phyloP scores from a whole-genome alignment of 352 stramenopile genomes.

The Phytopythium vexans region DNA sequence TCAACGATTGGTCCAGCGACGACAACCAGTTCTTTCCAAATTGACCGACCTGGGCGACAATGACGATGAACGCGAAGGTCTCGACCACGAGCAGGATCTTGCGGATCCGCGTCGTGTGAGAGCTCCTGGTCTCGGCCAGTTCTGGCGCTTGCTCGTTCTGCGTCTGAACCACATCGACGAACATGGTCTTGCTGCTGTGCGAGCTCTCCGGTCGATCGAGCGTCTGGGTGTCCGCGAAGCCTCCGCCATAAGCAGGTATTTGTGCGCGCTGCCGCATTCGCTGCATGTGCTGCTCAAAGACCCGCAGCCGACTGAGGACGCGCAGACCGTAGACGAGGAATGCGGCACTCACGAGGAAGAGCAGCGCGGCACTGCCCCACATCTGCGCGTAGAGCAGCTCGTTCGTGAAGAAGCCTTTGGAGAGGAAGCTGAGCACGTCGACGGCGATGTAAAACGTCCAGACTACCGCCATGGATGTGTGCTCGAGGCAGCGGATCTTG shows the following conservation, averaged over 20 bases:
- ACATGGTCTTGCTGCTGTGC: no score
- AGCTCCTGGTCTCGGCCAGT: not conserved
- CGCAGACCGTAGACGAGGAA: slow-evolving; percentile 36
- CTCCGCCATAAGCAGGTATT: no score
- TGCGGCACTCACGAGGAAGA: slow-evolving; percentile 31
- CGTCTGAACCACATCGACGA: no score
- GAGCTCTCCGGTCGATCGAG: no score
- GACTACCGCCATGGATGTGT: slow-evolving; percentile 19
- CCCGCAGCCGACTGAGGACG: slow-evolving; percentile 24
- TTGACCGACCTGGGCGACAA: slow-evolving; percentile 3
- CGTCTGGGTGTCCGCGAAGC: no score
- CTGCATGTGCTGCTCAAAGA: slow-evolving; percentile 10
- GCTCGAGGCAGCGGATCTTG: slow-evolving; percentile 24
- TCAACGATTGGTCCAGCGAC: no score
- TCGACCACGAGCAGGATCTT: slow-evolving; percentile 24
- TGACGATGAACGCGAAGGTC: slow-evolving; percentile 14
- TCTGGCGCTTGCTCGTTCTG: no score
- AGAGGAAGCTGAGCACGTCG: slow-evolving; percentile 29
- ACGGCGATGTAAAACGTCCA: slow-evolving; percentile 40
- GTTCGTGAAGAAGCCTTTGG: slow-evolving; percentile 31
- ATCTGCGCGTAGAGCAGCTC: slow-evolving; percentile 29
- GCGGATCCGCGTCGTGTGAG: slow-evolving; percentile 22
- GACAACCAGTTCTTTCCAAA: not conserved
- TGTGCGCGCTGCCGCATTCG: no score
- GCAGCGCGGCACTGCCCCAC: slow-evolving; percentile 27